Conservation (phyloP, 768 basidiomycete species). For the Boletus subcaerulescens region DNA sequence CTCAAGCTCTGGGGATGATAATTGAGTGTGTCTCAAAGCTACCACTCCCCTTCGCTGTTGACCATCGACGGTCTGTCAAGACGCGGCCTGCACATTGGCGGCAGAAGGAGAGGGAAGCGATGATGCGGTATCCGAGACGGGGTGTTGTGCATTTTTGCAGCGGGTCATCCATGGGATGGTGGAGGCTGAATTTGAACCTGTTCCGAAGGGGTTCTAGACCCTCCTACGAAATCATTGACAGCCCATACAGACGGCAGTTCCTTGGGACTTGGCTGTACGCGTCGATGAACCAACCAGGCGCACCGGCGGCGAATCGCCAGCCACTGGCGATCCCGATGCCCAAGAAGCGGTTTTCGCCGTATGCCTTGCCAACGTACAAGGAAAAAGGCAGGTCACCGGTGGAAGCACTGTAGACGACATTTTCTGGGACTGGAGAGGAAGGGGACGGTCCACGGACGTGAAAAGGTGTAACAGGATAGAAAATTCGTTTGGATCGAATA, state of each 20-base stretch:
- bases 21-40: too few species aligned
- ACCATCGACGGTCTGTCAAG: constrained; percentile 12
- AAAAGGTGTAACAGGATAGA: constrained; percentile 22
- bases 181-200: constrained; percentile 31
- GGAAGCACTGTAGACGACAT: constrained; percentile 11
- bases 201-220: constrained; percentile 32
- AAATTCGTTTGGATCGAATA: constrained; percentile 3
- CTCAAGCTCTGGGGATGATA: too few species aligned
- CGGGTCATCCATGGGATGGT: constrained; percentile 40
- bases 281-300: constrained; percentile 15
- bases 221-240: too few species aligned
- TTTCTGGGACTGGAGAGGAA: too few species aligned
- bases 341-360: constrained; percentile 20
- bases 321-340: constrained; percentile 17
- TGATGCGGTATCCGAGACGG: constrained; percentile 23
- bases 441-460: too few species aligned
- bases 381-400: constrained; percentile 19
- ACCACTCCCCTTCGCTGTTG: too few species aligned
- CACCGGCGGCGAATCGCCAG: constrained; percentile 17
- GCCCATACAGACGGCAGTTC: constrained; percentile 39
- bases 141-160: constrained; percentile 32
- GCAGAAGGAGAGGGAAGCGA: constrained; percentile 25
- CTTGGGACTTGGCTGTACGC: constrained; percentile 33
- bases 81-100: constrained; percentile 19
- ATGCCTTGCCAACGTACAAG: constrained; percentile 28